phyloP scores from a whole-genome alignment of 1,284 basidiomycete species.

The Cutaneotrichosporon sp. region DNA sequence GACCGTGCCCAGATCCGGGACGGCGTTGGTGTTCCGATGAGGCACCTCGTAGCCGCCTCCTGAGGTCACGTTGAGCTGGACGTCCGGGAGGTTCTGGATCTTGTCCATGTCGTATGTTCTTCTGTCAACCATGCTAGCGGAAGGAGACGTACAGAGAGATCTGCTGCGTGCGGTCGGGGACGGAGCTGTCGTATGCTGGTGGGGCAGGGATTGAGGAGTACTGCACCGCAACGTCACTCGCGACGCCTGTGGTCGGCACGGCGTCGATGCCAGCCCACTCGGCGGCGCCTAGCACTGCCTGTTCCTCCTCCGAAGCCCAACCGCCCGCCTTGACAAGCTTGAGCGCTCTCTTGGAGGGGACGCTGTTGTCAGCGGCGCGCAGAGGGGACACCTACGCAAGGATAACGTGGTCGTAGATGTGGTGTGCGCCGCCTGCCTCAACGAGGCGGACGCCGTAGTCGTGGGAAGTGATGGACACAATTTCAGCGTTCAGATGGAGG shows the following conservation, averaged over 20 bases:
- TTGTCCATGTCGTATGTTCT: slow-evolving; percentile 69
- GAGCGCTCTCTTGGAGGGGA: slow-evolving; percentile 65
- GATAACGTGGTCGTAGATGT: slow-evolving; percentile 67
- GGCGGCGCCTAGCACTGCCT: slow-evolving; percentile 22
- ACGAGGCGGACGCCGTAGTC: slow-evolving; percentile 34
- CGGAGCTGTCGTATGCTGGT: slow-evolving; percentile 9
- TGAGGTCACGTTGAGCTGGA: background rate
- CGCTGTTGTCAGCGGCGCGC: slow-evolving; percentile 18
- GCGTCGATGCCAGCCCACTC: background rate
- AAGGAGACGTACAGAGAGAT: slow-evolving; percentile 64
- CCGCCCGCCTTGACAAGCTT: slow-evolving; percentile 58
- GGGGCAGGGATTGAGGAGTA: slow-evolving; percentile 4
- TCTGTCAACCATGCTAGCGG: slow-evolving; percentile 1
- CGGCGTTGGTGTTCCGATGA: background rate
- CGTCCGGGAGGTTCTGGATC: slow-evolving; percentile 61
- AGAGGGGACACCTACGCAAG: slow-evolving; percentile 55
- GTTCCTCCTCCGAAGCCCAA: slow-evolving; percentile 58
- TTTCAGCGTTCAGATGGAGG: slow-evolving; percentile 60
- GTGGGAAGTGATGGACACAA: slow-evolving; percentile 44
- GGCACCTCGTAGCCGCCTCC: too few species aligned
- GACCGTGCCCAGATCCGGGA: slow-evolving; percentile 31
- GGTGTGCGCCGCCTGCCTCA: slow-evolving; percentile 36
- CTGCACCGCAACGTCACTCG: background rate
- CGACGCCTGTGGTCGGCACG: background rate
- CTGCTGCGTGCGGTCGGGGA: slow-evolving; percentile 5